Evolutionary conservation across 768 basidiomycete species (phyloP), one percentile per base, ranked within the genome.

Genomic region (Podaxis sp.): DNA sequence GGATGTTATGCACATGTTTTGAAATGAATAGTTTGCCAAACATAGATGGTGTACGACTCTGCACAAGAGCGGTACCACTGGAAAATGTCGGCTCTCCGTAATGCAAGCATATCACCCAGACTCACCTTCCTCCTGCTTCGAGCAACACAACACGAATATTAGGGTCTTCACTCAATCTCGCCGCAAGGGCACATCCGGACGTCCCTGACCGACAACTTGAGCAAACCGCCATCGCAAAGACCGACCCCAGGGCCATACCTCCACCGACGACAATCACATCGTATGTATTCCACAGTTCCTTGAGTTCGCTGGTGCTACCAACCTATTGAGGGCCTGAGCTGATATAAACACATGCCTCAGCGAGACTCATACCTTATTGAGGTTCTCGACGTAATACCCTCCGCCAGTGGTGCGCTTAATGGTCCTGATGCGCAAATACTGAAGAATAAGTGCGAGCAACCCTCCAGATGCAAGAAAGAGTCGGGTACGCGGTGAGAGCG

Each of bases 81-180:
- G 77, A 9, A 74, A 69, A 4, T 72, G 9, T 9, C 82, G 67
- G 26, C 75, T 74, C 56, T 70, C 76, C 3, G 40, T 26, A 51
- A 12, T n/a, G 26, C 9, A 13, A 22, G 15, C 17, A 40, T 33
- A 33, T 33, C 8, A 9, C 33, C 33, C 33, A 33, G 8, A 55
- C 26, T 7, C 52, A 87, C 89, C 88, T 90, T 60, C 74, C 74
- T 2, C 87, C 87, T 26, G 86, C 81, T 68, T 89, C 87, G 2
- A 89, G 70, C 1, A 89, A 69, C n/a, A 88, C 75, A 17, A 89
- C 84, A 3, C 79, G 77, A 15, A 86, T 68, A 0, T 72, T 73
- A 0, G 84, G 82, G 63, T 86, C 77, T 70, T 89, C 87, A 5
- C 79, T 81, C 8, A 89, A 71, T 13, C 87, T 79, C 2, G 85